These are phyloP conservation scores for Protomyces inundatus DNA, from an alignment of 1,139 yeast genomes.

Conservation along the genomic window DNA sequence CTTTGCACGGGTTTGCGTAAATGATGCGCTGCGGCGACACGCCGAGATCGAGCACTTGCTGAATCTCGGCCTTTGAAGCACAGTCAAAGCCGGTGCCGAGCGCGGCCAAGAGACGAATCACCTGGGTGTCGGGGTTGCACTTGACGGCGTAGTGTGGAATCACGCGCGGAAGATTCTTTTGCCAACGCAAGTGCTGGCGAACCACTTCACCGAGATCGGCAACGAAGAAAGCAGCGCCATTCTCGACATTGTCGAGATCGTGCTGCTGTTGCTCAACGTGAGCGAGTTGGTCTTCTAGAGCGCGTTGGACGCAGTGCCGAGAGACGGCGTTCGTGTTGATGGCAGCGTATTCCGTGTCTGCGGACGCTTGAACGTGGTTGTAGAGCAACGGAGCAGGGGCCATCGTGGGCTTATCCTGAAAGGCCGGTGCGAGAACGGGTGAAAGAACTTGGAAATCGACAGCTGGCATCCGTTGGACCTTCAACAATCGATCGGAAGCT, in stretches of 20 bases:
- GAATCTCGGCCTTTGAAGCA: slow-evolving; percentile 84
- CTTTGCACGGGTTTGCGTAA: slow-evolving; percentile 93
- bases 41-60: slow-evolving; percentile 57
- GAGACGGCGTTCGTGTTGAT: neutral
- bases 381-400: neutral
- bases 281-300: neutral
- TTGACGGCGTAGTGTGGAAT: slow-evolving; percentile 83
- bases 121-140: slow-evolving; percentile 71
- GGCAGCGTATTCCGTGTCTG: neutral
- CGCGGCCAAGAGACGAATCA: slow-evolving; percentile 53
- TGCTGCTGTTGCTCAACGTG: neutral
- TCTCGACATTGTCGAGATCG: neutral
- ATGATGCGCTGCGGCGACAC: slow-evolving; percentile 63
- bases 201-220: slow-evolving; percentile 74
- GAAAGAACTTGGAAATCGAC: neutral
- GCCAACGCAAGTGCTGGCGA: slow-evolving; percentile 61
- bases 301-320: neutral
- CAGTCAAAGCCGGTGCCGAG: slow-evolving; percentile 84
- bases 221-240: slow-evolving; percentile 59
- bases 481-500: too few relatives aligned
- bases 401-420: neutral
- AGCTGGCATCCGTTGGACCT: neutral
- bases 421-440: neutral
- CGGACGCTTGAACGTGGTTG: neutral
- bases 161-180: slow-evolving; percentile 58